These are phyloP conservation scores for Rhizophagus clarus DNA, from an alignment of 192 early-diverging fungal genomes.

Conservation along the genomic window DNA sequence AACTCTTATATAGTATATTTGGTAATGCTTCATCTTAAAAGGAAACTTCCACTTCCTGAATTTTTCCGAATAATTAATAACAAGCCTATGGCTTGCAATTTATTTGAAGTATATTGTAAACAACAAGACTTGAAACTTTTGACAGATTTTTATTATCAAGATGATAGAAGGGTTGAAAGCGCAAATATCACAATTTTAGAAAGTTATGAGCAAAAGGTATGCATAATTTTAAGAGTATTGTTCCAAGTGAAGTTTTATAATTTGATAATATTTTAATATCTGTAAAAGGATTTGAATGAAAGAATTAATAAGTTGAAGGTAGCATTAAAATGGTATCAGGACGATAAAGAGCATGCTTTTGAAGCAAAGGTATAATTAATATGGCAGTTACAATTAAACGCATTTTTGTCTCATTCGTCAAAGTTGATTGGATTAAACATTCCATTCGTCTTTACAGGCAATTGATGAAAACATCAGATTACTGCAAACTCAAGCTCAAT, in stretches of 20 bases:
- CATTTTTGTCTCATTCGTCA: neutral
- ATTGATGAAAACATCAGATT: conserved; percentile 83
- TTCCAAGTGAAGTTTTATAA: neutral
- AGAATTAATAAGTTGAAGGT: conserved; percentile 73
- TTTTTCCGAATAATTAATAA: conserved; percentile 87
- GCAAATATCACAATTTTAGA: conserved; percentile 59
- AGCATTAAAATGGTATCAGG: conserved; percentile 70
- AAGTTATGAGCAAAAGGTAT: conserved; percentile 50
- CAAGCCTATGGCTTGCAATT: conserved; percentile 78
- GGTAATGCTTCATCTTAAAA: conserved; percentile 87
- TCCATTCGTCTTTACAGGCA: conserved; percentile 43
- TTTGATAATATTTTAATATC: neutral
- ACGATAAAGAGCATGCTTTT: conserved; percentile 68
- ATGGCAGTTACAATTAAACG: neutral
- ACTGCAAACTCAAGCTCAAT: conserved; percentile 67
- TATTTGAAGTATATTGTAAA: conserved; percentile 85
- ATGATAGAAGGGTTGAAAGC: conserved; percentile 76
- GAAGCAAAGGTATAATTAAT: conserved; percentile 66
- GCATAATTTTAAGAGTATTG: conserved; percentile 1
- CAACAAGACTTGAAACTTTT: conserved; percentile 76
- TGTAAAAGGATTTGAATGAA: conserved; percentile 50
- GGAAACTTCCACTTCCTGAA: conserved; percentile 79
- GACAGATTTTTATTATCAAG: conserved; percentile 96
- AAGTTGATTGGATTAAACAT: too few relatives aligned
- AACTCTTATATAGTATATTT: conserved; percentile 68